Conservation (phyloP, 2,329 filamentous ascomycete species). For the Periconia digitata region DNA sequence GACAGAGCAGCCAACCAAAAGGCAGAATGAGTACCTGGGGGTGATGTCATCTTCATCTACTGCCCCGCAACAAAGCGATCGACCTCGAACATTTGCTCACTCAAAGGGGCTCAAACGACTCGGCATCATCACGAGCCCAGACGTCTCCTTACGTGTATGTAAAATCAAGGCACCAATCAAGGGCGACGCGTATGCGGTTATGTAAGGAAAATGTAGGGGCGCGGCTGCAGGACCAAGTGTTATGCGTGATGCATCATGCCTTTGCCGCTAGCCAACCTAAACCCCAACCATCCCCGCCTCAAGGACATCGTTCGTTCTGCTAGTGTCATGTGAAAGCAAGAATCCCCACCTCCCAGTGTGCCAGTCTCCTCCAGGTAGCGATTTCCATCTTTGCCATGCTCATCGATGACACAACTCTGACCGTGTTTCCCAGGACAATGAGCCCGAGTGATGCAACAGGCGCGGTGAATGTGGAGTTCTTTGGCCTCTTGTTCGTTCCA, state of each 20-base stretch:
- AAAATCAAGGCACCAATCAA: too few species aligned
- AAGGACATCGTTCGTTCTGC: too few species aligned
- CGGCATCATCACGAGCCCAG: neutral
- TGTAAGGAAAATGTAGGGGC: neutral
- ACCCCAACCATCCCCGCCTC: neutral
- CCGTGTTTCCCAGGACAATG: neutral
- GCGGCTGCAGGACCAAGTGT: neutral
- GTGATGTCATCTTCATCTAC: neutral
- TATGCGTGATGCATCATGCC: neutral
- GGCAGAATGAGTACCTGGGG: too few species aligned
- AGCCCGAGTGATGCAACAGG: neutral
- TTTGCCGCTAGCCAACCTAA: too few species aligned
- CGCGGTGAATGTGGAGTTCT: neutral
- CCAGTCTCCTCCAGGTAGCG: neutral
- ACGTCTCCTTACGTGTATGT: too few species aligned
- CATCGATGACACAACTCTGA: constrained; percentile 11
- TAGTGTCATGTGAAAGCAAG: neutral
- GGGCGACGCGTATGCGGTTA: too few species aligned
- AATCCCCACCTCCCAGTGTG: neutral
- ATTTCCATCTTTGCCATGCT: neutral
- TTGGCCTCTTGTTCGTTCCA: neutral
- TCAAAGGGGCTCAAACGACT: neutral
- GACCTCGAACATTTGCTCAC: neutral
- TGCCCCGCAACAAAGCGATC: constrained; percentile 11
- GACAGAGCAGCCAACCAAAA: constrained; percentile 1